Base-by-base conservation (phyloP, 768 basidiomycete species). In the Pluteus cervinus region DNA sequence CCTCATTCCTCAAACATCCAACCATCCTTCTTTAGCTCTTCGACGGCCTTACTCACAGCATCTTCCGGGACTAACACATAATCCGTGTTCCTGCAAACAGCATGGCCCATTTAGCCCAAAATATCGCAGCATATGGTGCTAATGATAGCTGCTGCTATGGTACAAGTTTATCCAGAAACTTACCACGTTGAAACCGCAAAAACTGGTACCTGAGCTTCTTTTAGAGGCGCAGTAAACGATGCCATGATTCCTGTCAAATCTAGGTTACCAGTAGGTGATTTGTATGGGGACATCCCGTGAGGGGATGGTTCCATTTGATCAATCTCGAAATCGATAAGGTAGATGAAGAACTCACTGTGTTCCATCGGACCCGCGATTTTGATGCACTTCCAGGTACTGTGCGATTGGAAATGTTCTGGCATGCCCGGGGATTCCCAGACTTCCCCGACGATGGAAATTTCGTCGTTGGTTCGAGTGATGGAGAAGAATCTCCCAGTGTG, bases 351-450 rank as follows among this genome's bases (percentile, higher is more conserved):
- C 64, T 41, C 33, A 76, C 79, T 66, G 43, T 81, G 80, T 45
- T 78, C 75, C 76, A 83, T 76, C 2, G 78, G 79, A 3, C 80
- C 81, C 24, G 61, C 64, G 26, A 84, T 75, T 53, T 75, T 75
- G 42, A 82, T 74, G 49, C 74, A 74, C 47, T 56, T 64, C 79
- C 79, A 80, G 1, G 61, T 60, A 15, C 65, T 63, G 21, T 63
- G 54, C 26, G 67, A 58, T 38, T 54, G 50, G 39, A 58, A 60
- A 12, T 35, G 48, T n/a, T 62, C 52, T 15, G 62, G 61, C 54
- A 68, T 61, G n/a, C n/a, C n/a, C n/a, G n/a, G n/a, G n/a, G n/a
- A n/a, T n/a, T n/a, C n/a, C 36, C 43, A 57, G 9, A 60, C 47
- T 49, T 73, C 61, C 11, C 70, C 68, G 12, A 77, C 73, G 36